Conservation (phyloP, 192 early-diverging fungal species). For the Entrophospora sp. region DNA sequence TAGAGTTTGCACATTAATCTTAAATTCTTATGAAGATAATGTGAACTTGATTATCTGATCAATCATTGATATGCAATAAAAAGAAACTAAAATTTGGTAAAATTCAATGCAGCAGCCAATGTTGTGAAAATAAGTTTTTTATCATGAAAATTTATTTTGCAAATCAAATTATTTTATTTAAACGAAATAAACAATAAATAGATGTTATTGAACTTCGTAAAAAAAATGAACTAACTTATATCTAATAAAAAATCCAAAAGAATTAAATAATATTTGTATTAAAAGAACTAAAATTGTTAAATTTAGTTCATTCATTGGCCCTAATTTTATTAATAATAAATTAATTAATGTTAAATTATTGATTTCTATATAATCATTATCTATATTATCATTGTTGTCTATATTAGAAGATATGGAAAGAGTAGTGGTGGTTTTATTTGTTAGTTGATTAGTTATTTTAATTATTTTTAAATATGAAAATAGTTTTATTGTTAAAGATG, state of each 20-base stretch:
- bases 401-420: slow-evolving; percentile 26
- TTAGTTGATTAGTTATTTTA: not conserved
- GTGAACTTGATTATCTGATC: no score
- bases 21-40: no score
- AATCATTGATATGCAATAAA: no score
- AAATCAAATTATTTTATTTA: no score
- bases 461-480: slow-evolving; percentile 11
- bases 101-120: no score
- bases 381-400: slow-evolving; percentile 38
- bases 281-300: slow-evolving; percentile 49
- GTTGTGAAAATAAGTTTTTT: no score
- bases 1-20: no score
- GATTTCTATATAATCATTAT: slow-evolving; percentile 40
- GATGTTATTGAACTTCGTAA: no score
- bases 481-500: slow-evolving; percentile 18
- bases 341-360: slow-evolving; percentile 95
- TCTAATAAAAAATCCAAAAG: slow-evolving; percentile 71
- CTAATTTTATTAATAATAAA: slow-evolving; percentile 69
- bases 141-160: no score
- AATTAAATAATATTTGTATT: slow-evolving; percentile 59
- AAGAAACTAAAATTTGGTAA: no score
- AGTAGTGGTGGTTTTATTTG: not conserved
- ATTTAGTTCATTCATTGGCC: slow-evolving; percentile 64
- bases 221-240: slow-evolving; percentile 74
- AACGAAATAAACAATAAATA: no score